A percentile compares a stretch with the other conserved stretches of the same genome.
phyloP scores from a whole-genome alignment of 1,284 basidiomycete species.

The Schizophyllum amplum region DNA sequence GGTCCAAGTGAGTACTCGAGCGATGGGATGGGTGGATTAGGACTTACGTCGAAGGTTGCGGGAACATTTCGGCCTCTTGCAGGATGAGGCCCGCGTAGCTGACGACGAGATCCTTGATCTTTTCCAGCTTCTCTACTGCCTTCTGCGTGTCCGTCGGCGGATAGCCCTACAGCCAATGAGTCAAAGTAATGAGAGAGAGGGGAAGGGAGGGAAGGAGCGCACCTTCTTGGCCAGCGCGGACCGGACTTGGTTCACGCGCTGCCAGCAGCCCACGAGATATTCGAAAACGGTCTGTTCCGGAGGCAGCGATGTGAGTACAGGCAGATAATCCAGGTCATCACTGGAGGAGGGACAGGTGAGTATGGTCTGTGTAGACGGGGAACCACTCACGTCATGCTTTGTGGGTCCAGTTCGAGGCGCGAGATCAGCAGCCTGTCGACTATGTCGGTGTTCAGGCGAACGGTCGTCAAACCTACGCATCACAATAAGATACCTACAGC shows the following conservation, averaged over 20 bases:
- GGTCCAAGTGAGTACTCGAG: neutral
- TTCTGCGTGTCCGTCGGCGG: constrained; percentile 52
- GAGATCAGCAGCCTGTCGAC: constrained; percentile 82
- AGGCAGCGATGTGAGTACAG: constrained; percentile 75
- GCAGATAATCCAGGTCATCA: constrained; percentile 75
- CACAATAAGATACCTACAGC: constrained; percentile 4
- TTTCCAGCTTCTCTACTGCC: constrained; percentile 61
- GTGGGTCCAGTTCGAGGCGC: constrained; percentile 77
- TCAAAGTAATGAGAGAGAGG: constrained; percentile 2
- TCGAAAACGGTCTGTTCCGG: constrained; percentile 80
- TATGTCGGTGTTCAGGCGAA: constrained; percentile 46
- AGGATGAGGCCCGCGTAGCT: constrained; percentile 88
- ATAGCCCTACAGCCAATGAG: constrained; percentile 45
- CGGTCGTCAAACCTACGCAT: constrained; percentile 17
- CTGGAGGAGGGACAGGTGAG: constrained; percentile 36
- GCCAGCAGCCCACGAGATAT: constrained; percentile 90
- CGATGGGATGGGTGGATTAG: constrained; percentile 3
- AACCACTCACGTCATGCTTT: constrained; percentile 55
- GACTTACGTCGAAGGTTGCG: constrained; percentile 69
- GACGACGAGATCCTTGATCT: constrained; percentile 72
- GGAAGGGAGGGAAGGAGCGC: constrained; percentile 7
- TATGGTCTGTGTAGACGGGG: constrained; percentile 6
- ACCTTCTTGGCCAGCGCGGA: constrained; percentile 58
- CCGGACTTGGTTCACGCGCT: constrained; percentile 59
- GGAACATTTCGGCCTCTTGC: constrained; percentile 93